Conservation (phyloP, 768 basidiomycete genomes). For the Suillus fuscotomentosus region DNA sequence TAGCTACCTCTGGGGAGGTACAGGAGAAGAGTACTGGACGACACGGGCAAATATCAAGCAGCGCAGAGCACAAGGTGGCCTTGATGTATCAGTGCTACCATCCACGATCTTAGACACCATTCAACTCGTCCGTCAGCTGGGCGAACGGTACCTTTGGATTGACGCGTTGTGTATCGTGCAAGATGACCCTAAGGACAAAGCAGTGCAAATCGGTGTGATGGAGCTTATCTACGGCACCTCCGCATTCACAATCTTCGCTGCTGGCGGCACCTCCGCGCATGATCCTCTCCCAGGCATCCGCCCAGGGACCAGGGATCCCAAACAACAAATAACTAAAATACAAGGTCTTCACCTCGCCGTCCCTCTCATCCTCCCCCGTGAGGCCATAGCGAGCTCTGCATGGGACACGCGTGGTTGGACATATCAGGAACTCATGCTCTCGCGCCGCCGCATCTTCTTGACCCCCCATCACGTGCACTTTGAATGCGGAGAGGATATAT, state of each 20-base stretch:
- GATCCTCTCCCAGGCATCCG: conserved; percentile 4
- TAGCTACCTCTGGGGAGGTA: conserved; percentile 12
- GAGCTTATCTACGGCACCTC: conserved; percentile 7
- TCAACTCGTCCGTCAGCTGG: conserved; percentile 6
- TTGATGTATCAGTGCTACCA: conserved; percentile 4
- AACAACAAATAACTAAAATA: conserved; percentile 18
- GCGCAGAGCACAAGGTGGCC: background rate
- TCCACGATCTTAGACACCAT: conserved; percentile 8
- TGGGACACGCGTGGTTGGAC: conserved; percentile 26
- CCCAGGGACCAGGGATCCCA: conserved; percentile 12
- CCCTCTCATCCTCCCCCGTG: conserved; percentile 15
- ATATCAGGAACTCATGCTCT: conserved; percentile 20
- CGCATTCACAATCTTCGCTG: conserved; percentile 7
- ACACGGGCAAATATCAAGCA: conserved; percentile 6
- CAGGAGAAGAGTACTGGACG: conserved; percentile 8
- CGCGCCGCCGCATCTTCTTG: conserved; percentile 20
- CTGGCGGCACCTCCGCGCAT: background rate
- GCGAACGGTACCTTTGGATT: conserved; percentile 10
- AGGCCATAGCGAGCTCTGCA: conserved; percentile 5
- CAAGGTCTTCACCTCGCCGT: conserved; percentile 21
- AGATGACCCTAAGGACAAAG: conserved; percentile 2
- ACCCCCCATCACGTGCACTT: conserved; percentile 22
- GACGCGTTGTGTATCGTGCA: conserved; percentile 13
- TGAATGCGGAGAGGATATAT: conserved; percentile 18
- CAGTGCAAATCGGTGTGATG: conserved; percentile 6